Evolutionary conservation across 2,329 filamentous ascomycete genomes (phyloP).

Genomic region (Trichoderma sp.): DNA sequence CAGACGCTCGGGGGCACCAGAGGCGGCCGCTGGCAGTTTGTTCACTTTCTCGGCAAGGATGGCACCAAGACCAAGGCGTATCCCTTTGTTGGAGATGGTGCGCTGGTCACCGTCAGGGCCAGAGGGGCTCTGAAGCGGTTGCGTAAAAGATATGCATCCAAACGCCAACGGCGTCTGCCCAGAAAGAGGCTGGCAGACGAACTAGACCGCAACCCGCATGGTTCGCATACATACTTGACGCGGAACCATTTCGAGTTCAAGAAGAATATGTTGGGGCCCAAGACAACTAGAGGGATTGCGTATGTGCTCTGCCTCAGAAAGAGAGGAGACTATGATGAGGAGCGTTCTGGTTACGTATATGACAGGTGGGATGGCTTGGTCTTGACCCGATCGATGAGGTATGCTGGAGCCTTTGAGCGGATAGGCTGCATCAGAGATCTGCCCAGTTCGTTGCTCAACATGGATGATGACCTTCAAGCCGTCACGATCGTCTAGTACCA

Average conservation of each 20-base stretch:
- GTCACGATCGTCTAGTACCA: not conserved
- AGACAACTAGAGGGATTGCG: not conserved
- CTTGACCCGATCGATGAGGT: not conserved
- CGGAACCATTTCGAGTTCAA: not conserved
- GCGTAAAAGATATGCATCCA: not conserved
- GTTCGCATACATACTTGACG: not conserved
- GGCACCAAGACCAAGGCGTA: not conserved
- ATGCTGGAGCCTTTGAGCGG: not conserved
- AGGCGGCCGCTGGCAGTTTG: not conserved
- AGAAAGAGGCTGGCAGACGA: not conserved
- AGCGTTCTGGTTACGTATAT: not conserved
- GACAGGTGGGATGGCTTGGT: constrained; percentile 1
- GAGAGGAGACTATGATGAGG: not conserved
- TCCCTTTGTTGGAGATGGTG: not conserved
- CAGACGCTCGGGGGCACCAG: not conserved
- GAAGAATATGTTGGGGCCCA: not conserved
- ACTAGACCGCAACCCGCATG: not conserved
- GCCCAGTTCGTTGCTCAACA: not conserved
- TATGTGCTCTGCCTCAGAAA: not conserved
- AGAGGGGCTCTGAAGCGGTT: not conserved
- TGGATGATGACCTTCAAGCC: not conserved
- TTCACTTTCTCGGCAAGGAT: not conserved
- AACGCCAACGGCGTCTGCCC: not conserved
- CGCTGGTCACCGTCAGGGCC: not conserved
- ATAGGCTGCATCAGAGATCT: constrained; percentile 8